Base-by-base conservation (phyloP, 495 filamentous ascomycete species). In the Penicillium lividum region DNA sequence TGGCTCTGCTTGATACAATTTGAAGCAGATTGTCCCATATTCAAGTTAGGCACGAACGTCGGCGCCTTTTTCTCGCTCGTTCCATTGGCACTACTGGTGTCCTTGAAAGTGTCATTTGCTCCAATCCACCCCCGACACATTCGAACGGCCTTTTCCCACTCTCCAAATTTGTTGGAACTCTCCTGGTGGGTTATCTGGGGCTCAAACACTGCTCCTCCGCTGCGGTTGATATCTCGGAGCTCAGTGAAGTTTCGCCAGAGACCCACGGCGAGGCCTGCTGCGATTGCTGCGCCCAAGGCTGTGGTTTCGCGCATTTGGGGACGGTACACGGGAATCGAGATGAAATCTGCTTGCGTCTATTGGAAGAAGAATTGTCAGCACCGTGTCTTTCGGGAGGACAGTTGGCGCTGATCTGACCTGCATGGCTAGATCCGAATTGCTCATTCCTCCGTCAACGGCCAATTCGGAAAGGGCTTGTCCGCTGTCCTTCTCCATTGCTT, bases 401-500 rank as follows among this genome's bases (percentile, higher is more conserved):
- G 29, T 29, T 46, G 6, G 44, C 7, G n/a, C 6, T 6, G 11
- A 7, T 49, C 51, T 36, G 52, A 77, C 74, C 82, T 97, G 94
- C 94, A 98, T 97, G 70, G 88, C 89, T 29, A 97, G 77, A 71
- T 96, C 88, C 3, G 91, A 96, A 73, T 92, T 94, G 56, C 88
- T 93, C 86, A 98, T 91, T 56, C 94, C 94, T 51, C 93, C 93
- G 71, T 98, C 93, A 30, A 98, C 93, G 27, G 89, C 89, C 30
- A 98, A 83, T 29, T 86, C 82, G 51, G 85, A 81, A 47, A 97
- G 82, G 54, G 84, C 83, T 61, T 93, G 87, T n/a, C 85, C 86
- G 44, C 88, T 92, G 72, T 98, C 93, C 58, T 89, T 89, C 63
- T 92, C 91, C 94, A 98, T 98, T 52, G 94, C 92, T 56, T 93